A percentile compares a stretch with the other conserved stretches of the same genome.
Conservation (phyloP, 2,329 filamentous ascomycete species). For the Fusarium nelsonii region DNA sequence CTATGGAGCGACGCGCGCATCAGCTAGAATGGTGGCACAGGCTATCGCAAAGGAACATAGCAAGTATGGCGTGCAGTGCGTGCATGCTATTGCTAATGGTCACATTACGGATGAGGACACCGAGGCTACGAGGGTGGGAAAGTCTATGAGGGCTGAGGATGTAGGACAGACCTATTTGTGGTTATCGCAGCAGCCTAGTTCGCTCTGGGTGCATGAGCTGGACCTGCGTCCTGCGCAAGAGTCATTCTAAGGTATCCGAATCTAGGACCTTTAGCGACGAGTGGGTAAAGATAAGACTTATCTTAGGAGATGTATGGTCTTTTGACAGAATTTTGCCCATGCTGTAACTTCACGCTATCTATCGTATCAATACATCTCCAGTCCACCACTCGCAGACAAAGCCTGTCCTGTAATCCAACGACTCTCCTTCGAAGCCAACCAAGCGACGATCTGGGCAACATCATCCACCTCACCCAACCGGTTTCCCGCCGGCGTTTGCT, state of each 20-base stretch:
- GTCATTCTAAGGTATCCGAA: not conserved
- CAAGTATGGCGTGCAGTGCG: constrained; percentile 67
- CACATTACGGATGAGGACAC: constrained; percentile 64
- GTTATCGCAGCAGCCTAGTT: constrained; percentile 42
- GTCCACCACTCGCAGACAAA: constrained; percentile 64
- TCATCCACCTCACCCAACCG: constrained; percentile 65
- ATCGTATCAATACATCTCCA: constrained; percentile 22
- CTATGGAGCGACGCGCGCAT: constrained; percentile 66
- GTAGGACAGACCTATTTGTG: constrained; percentile 69
- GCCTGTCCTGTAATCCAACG: constrained; percentile 67
- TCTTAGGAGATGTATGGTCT: too few relatives aligned
- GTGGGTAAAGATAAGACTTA: not conserved
- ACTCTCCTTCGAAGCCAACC: constrained; percentile 63
- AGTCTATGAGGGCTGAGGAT: constrained; percentile 69
- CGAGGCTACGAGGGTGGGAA: constrained; percentile 62
- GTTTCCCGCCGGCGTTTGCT: constrained; percentile 62
- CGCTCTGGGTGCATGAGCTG: constrained; percentile 39
- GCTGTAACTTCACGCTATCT: fast-evolving
- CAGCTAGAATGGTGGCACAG: constrained; percentile 67
- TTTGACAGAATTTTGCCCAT: too few relatives aligned
- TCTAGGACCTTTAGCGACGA: fast-evolving
- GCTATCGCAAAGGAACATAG: constrained; percentile 68
- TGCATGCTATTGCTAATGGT: constrained; percentile 70
- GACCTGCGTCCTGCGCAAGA: constrained; percentile 41
- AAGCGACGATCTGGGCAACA: constrained; percentile 67